phyloP scores from a whole-genome alignment of 306 rosid species.

The Citrullus colocynthis region DNA sequence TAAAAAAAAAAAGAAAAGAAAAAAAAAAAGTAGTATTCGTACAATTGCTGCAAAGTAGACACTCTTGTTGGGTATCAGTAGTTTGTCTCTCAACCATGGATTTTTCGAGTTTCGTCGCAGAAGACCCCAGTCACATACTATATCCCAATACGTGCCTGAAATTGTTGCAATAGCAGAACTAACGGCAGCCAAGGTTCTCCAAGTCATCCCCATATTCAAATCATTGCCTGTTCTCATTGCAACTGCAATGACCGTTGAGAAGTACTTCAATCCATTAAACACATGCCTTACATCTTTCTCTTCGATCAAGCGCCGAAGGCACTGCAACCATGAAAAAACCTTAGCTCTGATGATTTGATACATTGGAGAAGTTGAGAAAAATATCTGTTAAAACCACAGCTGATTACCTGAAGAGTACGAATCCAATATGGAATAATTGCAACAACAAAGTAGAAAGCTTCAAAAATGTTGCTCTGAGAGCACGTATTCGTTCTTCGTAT shows the following conservation, averaged over 20 bases:
- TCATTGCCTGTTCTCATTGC: slow-evolving; percentile 33
- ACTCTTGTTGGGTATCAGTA: slow-evolving; percentile 27
- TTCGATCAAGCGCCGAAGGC: slow-evolving; percentile 39
- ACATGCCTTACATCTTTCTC: slow-evolving; percentile 33
- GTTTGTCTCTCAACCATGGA: slow-evolving; percentile 71
- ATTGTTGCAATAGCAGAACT: slow-evolving; percentile 31
- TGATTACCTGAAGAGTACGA: slow-evolving; percentile 57
- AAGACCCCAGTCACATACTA: slow-evolving; percentile 52
- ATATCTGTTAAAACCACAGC: neutral
- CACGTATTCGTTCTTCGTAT: slow-evolving; percentile 52
- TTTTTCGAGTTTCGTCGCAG: slow-evolving; percentile 31
- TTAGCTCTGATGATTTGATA: neutral
- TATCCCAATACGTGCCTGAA: slow-evolving; percentile 40
- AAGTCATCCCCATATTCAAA: slow-evolving; percentile 13
- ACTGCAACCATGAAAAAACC: slow-evolving; percentile 15
- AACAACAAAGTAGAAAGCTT: slow-evolving; percentile 44
- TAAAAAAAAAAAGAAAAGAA: neutral
- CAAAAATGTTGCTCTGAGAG: slow-evolving; percentile 25
- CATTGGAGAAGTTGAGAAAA: neutral
- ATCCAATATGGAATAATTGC: slow-evolving; percentile 66
- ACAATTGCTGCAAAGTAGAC: slow-evolving; percentile 20
- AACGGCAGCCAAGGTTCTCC: slow-evolving; percentile 22
- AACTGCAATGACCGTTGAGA: slow-evolving; percentile 36
- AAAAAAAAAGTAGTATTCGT: neutral
- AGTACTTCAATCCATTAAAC: slow-evolving; percentile 31